Percentiles rank a stretch among this genome's conserved stretches.
Evolutionary conservation across 2,329 filamentous ascomycete species (phyloP).

Genomic region (Mollisiaceae sp.): DNA sequence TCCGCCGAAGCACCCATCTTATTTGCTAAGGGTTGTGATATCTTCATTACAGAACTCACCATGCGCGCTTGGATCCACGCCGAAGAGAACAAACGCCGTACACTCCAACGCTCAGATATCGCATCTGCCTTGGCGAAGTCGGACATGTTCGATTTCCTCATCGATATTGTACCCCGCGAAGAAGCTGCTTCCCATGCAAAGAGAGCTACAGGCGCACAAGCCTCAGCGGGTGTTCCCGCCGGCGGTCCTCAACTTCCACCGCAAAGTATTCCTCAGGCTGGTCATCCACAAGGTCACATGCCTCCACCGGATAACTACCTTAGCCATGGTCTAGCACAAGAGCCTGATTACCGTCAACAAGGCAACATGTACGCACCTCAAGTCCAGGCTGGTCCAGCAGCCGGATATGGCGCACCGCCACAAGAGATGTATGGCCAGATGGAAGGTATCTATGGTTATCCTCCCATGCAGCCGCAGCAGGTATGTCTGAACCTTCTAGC

Average conservation of each 20-base stretch:
- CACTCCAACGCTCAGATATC: conserved; percentile 93
- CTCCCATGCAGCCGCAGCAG: conserved; percentile 81
- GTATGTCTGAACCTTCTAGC: conserved; percentile 53
- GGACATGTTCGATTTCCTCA: conserved; percentile 99
- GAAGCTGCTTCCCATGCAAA: conserved; percentile 88
- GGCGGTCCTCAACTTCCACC: conserved; percentile 57
- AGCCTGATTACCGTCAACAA: conserved; percentile 78
- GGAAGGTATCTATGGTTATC: conserved; percentile 84
- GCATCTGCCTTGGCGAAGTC: conserved; percentile 94
- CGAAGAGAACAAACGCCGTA: conserved; percentile 97
- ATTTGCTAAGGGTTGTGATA: conserved; percentile 98
- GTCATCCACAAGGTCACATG: conserved; percentile 60
- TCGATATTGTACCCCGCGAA: conserved; percentile 96
- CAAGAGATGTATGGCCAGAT: conserved; percentile 79
- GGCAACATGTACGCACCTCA: conserved; percentile 82
- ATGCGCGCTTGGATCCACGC: conserved; percentile 99
- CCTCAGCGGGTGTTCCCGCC: conserved; percentile 50
- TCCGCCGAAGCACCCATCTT: conserved; percentile 97
- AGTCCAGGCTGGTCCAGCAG: conserved; percentile 73
- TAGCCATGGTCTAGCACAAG: conserved; percentile 64
- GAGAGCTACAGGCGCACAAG: conserved; percentile 57
- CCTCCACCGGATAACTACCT: conserved; percentile 65
- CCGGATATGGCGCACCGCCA: conserved; percentile 78
- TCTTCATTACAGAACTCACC: conserved; percentile 98
- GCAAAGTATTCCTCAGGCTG: conserved; percentile 54